Evolutionary conservation across 1,139 yeast species (phyloP).

Genomic region (Yamadazyma pseudoaaseri): DNA sequence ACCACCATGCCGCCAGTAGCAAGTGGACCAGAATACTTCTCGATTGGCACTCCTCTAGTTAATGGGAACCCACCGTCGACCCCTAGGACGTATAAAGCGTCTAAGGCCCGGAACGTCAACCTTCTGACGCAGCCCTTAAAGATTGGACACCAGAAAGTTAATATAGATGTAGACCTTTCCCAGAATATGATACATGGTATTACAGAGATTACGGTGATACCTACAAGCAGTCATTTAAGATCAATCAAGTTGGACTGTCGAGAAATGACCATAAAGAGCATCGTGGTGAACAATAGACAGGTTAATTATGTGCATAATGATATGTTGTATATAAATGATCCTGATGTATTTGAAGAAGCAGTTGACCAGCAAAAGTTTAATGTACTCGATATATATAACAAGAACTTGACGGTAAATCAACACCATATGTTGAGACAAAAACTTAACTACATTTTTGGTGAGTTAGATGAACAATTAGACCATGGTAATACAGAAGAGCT

Average conservation of each 20-base stretch:
- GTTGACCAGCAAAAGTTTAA: conserved; percentile 21
- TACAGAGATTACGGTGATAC: conserved; percentile 80
- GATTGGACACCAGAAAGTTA: conserved; percentile 69
- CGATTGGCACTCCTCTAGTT: conserved; percentile 14
- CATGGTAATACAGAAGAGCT: conserved; percentile 69
- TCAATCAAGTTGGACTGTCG: conserved; percentile 76
- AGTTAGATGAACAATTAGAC: conserved; percentile 29
- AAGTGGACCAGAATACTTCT: conserved; percentile 13
- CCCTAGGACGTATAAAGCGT: conserved; percentile 20
- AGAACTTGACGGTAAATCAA: conserved; percentile 49
- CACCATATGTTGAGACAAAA: conserved; percentile 66
- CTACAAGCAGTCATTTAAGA: conserved; percentile 59
- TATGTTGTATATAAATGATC: conserved; percentile 39
- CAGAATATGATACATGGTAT: conserved; percentile 58
- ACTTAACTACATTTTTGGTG: conserved; percentile 60
- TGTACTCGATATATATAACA: conserved; percentile 43
- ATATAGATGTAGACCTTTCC: conserved; percentile 64
- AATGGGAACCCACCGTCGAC: conserved; percentile 15
- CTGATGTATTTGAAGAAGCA: conserved; percentile 18
- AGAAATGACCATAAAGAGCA: conserved; percentile 63
- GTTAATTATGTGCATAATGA: conserved; percentile 40
- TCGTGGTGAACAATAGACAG: conserved; percentile 53
- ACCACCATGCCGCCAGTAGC: conserved; percentile 24
- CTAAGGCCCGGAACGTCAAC: conserved; percentile 21
- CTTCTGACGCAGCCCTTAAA: conserved; percentile 44